phyloP scores from a whole-genome alignment of 306 rosid species.

The Rosa persica region DNA sequence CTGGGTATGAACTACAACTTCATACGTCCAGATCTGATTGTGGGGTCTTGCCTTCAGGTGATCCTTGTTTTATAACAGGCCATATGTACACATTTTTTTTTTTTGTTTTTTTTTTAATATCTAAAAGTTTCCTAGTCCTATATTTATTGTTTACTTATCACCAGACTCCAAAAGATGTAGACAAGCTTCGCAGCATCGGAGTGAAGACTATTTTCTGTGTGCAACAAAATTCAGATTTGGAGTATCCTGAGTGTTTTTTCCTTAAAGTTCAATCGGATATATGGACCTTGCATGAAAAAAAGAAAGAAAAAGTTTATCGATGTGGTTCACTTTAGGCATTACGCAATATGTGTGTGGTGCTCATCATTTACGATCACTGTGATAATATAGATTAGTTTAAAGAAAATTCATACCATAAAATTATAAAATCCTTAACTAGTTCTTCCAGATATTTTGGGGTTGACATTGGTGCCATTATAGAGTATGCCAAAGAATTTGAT shows the following conservation, averaged over 20 bases:
- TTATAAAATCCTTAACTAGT: conserved; percentile 44
- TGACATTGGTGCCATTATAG: conserved; percentile 79
- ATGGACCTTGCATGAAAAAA: not conserved
- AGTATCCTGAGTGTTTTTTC: conserved; percentile 60
- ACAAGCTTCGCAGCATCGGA: conserved; percentile 81
- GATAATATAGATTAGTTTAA: not conserved
- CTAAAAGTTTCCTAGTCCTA: conserved; percentile 25
- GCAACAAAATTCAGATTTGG: conserved; percentile 86
- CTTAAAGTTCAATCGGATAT: conserved; percentile 15
- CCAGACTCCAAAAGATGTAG: conserved; percentile 88
- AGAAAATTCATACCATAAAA: conserved; percentile 16
- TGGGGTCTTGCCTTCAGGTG: conserved; percentile 98
- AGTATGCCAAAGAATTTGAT: conserved; percentile 56
- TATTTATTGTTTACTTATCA: conserved; percentile 14
- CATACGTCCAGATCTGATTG: conserved; percentile 87
- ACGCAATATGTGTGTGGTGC: not conserved
- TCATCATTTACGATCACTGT: conserved; percentile 20
- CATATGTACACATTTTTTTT: conserved; percentile 12
- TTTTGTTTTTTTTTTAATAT: conserved; percentile 14
- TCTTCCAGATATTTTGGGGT: conserved; percentile 79
- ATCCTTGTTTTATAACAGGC: conserved; percentile 20
- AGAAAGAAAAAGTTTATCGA: not conserved
- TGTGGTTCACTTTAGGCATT: conserved; percentile 1
- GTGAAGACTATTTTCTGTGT: conserved; percentile 93
- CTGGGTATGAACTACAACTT: conserved; percentile 86